phyloP scores from a whole-genome alignment of 192 early-diverging fungal genomes.

The Spizellomyces sp. region DNA sequence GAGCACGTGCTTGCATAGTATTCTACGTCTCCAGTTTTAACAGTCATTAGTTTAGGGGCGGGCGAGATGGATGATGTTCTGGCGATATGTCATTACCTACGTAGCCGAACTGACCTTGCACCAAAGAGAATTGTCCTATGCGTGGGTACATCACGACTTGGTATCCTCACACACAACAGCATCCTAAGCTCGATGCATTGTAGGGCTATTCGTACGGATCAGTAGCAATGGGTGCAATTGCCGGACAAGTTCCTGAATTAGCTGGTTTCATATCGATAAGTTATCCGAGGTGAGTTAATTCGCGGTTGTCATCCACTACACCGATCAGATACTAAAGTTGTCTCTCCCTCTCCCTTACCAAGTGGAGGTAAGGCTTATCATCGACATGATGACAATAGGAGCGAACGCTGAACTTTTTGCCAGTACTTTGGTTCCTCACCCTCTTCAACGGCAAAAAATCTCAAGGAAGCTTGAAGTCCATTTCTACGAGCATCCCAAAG shows the following conservation, averaged over 20 bases:
- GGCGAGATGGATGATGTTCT: slow-evolving; percentile 37
- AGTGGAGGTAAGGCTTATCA: too few relatives aligned
- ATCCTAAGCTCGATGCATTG: background rate
- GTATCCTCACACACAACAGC: too few relatives aligned
- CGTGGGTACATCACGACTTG: slow-evolving; percentile 4
- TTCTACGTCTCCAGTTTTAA: too few relatives aligned
- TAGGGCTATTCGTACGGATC: slow-evolving; percentile 41
- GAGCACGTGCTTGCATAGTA: too few relatives aligned
- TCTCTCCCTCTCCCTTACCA: too few relatives aligned
- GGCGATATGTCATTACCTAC: slow-evolving; percentile 21
- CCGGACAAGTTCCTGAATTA: slow-evolving; percentile 18
- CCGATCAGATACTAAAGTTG: background rate
- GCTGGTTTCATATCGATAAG: slow-evolving; percentile 30
- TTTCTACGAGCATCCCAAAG: slow-evolving; percentile 26
- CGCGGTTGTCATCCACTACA: background rate
- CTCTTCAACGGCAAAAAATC: slow-evolving; percentile 19
- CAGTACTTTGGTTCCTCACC: slow-evolving; percentile 41
- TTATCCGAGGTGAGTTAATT: slow-evolving; percentile 29
- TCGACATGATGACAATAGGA: too few relatives aligned
- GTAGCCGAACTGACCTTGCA: background rate
- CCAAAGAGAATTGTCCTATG: slow-evolving; percentile 19
- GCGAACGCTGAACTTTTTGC: too few relatives aligned
- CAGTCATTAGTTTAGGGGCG: too few relatives aligned
- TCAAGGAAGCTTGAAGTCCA: background rate
- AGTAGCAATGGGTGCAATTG: slow-evolving; percentile 17